These are phyloP conservation scores for Fusarium sp. DNA, from an alignment of 2,329 filamentous ascomycete genomes.

Conservation along the genomic window DNA sequence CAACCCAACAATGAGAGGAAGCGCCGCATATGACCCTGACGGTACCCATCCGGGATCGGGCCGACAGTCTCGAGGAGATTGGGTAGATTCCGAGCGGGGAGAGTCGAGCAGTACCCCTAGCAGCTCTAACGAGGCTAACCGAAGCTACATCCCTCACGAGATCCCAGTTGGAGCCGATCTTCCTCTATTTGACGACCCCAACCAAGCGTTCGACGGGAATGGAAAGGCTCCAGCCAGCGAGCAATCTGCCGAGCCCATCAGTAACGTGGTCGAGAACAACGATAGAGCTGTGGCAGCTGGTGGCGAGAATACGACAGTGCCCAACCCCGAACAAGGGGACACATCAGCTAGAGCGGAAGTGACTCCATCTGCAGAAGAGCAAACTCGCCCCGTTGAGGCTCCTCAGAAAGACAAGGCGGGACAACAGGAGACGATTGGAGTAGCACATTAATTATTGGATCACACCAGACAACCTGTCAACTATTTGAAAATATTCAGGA, in stretches of 20 bases:
- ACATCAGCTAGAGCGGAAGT: not conserved
- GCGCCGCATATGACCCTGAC: slow-evolving; percentile 31
- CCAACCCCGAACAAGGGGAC: not conserved
- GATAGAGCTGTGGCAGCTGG: not conserved
- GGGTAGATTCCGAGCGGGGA: slow-evolving; percentile 6
- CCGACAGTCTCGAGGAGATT: slow-evolving; percentile 30
- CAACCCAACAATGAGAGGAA: slow-evolving; percentile 46
- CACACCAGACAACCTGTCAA: not conserved
- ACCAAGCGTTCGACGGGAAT: not conserved
- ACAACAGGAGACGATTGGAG: slow-evolving; percentile 3
- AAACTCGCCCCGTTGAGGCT: not conserved
- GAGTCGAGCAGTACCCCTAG: slow-evolving; percentile 20
- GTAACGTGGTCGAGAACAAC: not conserved
- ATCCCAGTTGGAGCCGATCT: slow-evolving; percentile 2
- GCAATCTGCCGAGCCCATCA: not conserved
- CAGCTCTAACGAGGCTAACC: slow-evolving; percentile 13
- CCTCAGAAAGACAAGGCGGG: not conserved
- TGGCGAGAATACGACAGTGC: not conserved
- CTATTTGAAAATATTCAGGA: not conserved
- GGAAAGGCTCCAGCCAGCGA: not conserved
- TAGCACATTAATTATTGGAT: slow-evolving; percentile 13
- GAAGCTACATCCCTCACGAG: slow-evolving; percentile 5
- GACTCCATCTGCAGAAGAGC: not conserved
- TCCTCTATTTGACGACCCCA: not conserved
- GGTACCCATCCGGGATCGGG: slow-evolving; percentile 26